Evolutionary conservation across 768 basidiomycete species (phyloP).

Genomic region (Gymnopilus dilepis): DNA sequence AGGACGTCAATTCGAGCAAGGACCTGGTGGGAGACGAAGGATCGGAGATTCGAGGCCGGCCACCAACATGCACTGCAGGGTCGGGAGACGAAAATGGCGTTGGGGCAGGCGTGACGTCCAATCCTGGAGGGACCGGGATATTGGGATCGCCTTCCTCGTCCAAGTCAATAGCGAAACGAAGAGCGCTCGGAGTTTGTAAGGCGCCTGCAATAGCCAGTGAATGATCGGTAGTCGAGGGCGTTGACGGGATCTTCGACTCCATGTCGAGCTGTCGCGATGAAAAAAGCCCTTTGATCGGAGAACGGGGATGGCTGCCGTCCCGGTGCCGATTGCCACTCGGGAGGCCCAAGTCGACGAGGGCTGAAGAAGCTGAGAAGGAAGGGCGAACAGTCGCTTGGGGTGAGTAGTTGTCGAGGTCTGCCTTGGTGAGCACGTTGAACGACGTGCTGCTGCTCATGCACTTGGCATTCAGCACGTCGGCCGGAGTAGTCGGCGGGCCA

Average conservation of each 20-base stretch:
- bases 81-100: neutral
- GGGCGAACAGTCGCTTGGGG: conserved; percentile 47
- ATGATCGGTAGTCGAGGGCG: neutral
- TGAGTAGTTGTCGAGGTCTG: conserved; percentile 39
- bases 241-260: neutral
- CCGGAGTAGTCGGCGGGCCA: neutral
- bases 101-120: neutral
- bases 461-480: neutral
- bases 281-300: conserved; percentile 37
- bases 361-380: conserved; percentile 20
- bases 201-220: neutral
- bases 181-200: neutral
- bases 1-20: neutral
- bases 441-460: conserved; percentile 10
- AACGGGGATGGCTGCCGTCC: conserved; percentile 31
- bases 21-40: neutral
- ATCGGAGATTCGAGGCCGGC: neutral
- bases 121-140: neutral
- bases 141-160: neutral
- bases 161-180: neutral
- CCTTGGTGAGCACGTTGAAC: conserved; percentile 41
- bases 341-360: neutral
- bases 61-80: neutral
- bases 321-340: conserved; percentile 24
- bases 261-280: neutral